Conservation (phyloP, 2,329 filamentous ascomycete genomes). For the Dendryphion nanum region DNA sequence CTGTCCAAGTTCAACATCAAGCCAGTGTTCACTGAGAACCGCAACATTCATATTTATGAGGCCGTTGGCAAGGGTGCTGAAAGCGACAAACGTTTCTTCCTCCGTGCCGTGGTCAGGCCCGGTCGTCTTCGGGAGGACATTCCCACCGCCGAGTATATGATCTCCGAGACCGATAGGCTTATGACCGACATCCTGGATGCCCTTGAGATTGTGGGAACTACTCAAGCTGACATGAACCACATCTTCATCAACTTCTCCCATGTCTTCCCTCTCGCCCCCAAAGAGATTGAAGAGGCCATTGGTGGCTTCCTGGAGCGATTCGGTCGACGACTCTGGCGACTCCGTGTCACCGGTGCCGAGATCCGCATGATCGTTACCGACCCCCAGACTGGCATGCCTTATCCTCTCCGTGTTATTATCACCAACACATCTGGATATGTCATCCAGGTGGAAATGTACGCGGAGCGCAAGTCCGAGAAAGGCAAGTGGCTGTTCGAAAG, state of each 20-base stretch:
- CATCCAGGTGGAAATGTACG: conserved; percentile 95
- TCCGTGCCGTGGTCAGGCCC: conserved; percentile 89
- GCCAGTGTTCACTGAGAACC: conserved; percentile 97
- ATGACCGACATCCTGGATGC: conserved; percentile 98
- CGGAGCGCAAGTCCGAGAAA: conserved; percentile 96
- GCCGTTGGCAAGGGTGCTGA: conserved; percentile 91
- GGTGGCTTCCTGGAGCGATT: conserved; percentile 96
- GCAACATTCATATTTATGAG: conserved; percentile 99
- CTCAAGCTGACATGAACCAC: conserved; percentile 98
- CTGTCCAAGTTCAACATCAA: conserved; percentile 97
- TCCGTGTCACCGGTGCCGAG: conserved; percentile 94
- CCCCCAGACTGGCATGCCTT: conserved; percentile 75
- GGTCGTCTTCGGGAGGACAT: conserved; percentile 96
- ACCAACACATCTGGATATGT: conserved; percentile 98
- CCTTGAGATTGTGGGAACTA: conserved; percentile 97
- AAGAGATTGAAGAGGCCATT: conserved; percentile 88
- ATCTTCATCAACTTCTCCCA: conserved; percentile 99
- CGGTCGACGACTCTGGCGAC: conserved; percentile 89
- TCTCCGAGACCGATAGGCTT: conserved; percentile 92
- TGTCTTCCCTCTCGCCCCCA: conserved; percentile 86
- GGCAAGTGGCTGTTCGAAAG: conserved; percentile 96
- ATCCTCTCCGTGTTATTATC: conserved; percentile 92
- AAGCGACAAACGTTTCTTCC: conserved; percentile 98
- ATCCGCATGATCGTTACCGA: conserved; percentile 99
- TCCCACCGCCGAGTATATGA: conserved; percentile 96